Percentiles rank a stretch among this genome's conserved stretches.
Evolutionary conservation across 176 grass and related monocot genomes (phyloP).

Genomic region (Avena insularis): DNA sequence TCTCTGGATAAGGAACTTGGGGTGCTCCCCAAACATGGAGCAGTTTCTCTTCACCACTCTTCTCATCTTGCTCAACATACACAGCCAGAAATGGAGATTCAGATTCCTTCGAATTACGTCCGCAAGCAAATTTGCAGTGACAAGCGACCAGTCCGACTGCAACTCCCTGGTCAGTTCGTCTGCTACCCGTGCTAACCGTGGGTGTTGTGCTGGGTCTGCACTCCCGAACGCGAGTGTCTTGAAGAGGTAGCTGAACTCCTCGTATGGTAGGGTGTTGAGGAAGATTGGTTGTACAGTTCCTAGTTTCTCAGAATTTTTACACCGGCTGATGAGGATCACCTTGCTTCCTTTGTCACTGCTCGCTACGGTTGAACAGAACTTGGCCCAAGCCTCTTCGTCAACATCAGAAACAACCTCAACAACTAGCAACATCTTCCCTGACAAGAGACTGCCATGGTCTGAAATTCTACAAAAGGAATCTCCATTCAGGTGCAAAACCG

Average conservation of each 20-base stretch:
- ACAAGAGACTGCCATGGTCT: background rate
- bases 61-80: background rate
- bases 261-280: background rate
- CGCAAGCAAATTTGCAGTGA: background rate
- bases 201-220: background rate
- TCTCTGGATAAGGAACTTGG: background rate
- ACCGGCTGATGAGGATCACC: background rate
- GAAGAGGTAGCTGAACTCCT: slow-evolving; percentile 28
- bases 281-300: background rate
- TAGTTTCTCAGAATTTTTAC: background rate
- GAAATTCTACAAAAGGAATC: background rate
- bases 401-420: background rate
- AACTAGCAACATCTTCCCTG: background rate
- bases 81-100: background rate
- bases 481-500: background rate
- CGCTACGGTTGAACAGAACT: background rate
- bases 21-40: background rate
- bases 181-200: background rate
- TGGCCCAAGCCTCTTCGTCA: background rate
- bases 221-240: slow-evolving; percentile 21
- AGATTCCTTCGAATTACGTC: background rate
- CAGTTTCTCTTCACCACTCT: background rate
- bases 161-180: background rate
- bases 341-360: background rate
- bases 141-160: background rate